Percentiles rank a stretch among this genome's conserved stretches.
phyloP scores from a whole-genome alignment of 1,139 yeast genomes.

The Diutina neorugosa region DNA sequence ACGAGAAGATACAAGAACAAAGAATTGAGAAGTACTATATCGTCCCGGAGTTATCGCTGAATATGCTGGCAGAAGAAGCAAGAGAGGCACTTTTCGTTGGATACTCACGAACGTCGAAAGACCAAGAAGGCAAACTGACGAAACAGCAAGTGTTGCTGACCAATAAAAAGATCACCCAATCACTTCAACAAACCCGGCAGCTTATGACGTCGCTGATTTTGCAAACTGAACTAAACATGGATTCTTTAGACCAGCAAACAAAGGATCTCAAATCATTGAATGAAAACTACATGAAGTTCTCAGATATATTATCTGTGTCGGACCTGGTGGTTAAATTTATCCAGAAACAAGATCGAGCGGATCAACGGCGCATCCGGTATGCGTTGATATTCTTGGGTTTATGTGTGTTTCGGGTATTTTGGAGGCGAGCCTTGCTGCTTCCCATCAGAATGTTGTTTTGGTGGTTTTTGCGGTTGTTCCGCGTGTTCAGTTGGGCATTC shows the following conservation, averaged over 20 bases:
- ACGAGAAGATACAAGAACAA: neutral
- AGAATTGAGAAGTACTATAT: neutral
- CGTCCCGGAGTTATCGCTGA: neutral
- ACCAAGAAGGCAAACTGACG: conserved; percentile 10
- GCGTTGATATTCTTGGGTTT: conserved; percentile 44
- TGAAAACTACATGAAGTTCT: conserved; percentile 39
- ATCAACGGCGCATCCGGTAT: conserved; percentile 45
- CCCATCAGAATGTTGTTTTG: conserved; percentile 50
- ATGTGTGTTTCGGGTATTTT: conserved; percentile 51
- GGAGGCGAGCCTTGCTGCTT: conserved; percentile 46
- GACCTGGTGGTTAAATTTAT: conserved; percentile 46
- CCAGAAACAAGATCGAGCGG: conserved; percentile 56
- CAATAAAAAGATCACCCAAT: conserved; percentile 41
- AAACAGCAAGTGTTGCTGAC: conserved; percentile 30
- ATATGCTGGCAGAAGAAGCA: conserved; percentile 5
- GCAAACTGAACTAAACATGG: conserved; percentile 52
- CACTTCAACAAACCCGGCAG: conserved; percentile 41
- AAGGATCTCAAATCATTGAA: conserved; percentile 37
- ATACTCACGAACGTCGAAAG: conserved; percentile 8
- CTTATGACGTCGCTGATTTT: conserved; percentile 42
- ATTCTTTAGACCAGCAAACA: conserved; percentile 48
- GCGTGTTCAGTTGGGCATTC: conserved; percentile 18
- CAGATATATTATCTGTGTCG: conserved; percentile 31
- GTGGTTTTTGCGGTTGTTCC: conserved; percentile 38
- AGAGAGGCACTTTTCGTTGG: conserved; percentile 14